Evolutionary conservation across 305 asterid species (phyloP), one percentile per base, ranked within the genome.

Genomic region (Fraxinus xanthoxyloides): DNA sequence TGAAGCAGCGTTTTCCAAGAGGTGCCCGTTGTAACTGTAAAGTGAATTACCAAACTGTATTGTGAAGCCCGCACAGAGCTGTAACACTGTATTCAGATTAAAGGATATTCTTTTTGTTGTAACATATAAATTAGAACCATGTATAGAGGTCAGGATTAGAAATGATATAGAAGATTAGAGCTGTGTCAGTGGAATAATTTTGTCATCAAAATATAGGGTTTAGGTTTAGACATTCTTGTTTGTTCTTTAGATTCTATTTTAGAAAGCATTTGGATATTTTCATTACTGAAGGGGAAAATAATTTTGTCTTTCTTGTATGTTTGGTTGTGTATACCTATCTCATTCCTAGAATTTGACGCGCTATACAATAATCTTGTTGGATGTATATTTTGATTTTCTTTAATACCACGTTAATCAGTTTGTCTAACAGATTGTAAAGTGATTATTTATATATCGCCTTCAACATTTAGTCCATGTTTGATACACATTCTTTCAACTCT

Each of bases 1-100:
- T 61, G 72, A 61, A 61, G 30, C 72, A 61, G 2, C 7, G 30
- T 61, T 24, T 61, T 61, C 72, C 31, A 61, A 61, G 15, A 8
- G 30, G 70, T 21, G 31, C 70, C 30, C 30, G 30, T 61, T 23
- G 72, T 17, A 61, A 61, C 31, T 61, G 15, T 23, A 8, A 23
- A 61, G 72, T 24, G 26, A 8, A 23, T 61, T 0, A 61, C 72
- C 72, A 61, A 13, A 48, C 84, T 69, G 85, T 82, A 79, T 79
- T 24, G 46, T 65, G 85, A 80, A 46, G 80, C 83, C 51, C 85
- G 89, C 85, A 86, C 89, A 88, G 88, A 84, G 65, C 61, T 56
- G 85, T 88, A 79, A 83, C 87, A 63, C 65, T 82, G 78, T 86
- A 86, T 85, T 23, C 6, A 61, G 72, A 61, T 21, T 61, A 61